Evolutionary conservation across 352 stramenopile species (phyloP), one percentile per base, ranked within the genome.

Genomic region (Phytophthora tubulina): DNA sequence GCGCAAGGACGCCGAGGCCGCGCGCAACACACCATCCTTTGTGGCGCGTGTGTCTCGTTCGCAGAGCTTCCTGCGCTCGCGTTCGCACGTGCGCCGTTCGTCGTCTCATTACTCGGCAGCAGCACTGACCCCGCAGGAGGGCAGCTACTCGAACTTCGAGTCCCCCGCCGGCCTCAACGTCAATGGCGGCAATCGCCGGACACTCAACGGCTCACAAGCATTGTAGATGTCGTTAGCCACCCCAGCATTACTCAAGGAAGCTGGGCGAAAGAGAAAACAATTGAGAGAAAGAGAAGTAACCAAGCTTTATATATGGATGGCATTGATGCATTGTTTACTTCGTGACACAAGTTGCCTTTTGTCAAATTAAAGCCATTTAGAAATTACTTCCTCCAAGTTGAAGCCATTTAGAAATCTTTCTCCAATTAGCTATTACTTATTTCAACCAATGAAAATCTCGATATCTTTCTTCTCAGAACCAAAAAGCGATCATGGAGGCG

Each of bases 121-220:
- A 15, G 73, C 75, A 21, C 63, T 75, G 35, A 92, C 85, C 15
- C 83, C 82, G 2, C 76, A 82, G 14, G 82, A 94, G 44, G 82
- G 73, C 59, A 79, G 76, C 39, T 96, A 96, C 72, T 80, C 93
- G 60, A 89, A 92, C 70, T 95, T 95, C 57, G 86, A 94, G 65
- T 94, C 89, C 39, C 89, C 89, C 5, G 72, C 76, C 2, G 72
- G 64, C 13, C 57, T 74, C 41, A 74, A 72, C 51, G 50, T 69
- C 32, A 80, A 76, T 58, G 72, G 72, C 51, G 67, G 61, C 27
- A 61, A 57, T 21, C 69, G 69, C 27, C 72, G 76, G 46, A 73
- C 69, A 65, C 72, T 80, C n/a, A 83, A 83, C 58, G 69, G 72
- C 17, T 80, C 73, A 9, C 55, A 76, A 27, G 52, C 55, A 52